phyloP scores from a whole-genome alignment of 2,329 filamentous ascomycete species.

The Didymella segeticola region DNA sequence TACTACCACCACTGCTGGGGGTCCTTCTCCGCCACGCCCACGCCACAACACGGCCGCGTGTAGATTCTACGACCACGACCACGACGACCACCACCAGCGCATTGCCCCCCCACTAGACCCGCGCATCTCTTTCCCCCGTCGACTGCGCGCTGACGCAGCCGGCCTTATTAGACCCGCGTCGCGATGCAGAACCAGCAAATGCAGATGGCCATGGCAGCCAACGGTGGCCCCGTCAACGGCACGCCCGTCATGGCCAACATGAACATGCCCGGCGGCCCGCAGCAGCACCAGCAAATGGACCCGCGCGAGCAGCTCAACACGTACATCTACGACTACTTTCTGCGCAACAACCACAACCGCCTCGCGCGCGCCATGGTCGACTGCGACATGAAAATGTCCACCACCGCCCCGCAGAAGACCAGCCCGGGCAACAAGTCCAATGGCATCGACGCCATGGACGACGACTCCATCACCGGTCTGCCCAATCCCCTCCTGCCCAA shows the following conservation, averaged over 20 bases:
- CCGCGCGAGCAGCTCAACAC: conserved; percentile 72
- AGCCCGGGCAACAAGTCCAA: conserved; percentile 73
- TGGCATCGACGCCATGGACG: conserved; percentile 75
- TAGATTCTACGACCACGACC: no score
- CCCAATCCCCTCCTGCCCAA: conserved; percentile 74
- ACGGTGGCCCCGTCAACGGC: conserved; percentile 68
- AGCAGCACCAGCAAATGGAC: conserved; percentile 41
- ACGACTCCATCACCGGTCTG: conserved; percentile 83
- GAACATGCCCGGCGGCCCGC: conserved; percentile 37
- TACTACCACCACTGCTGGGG: no score
- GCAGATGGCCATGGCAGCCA: conserved; percentile 73
- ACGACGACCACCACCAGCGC: conserved; percentile 1
- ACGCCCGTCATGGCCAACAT: conserved; percentile 71
- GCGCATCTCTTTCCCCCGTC: not conserved
- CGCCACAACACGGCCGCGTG: conserved; percentile 9
- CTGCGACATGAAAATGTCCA: conserved; percentile 61
- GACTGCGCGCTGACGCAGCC: conserved; percentile 22
- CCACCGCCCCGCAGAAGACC: conserved; percentile 64
- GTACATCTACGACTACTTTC: conserved; percentile 90
- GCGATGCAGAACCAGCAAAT: conserved; percentile 58
- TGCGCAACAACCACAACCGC: conserved; percentile 83
- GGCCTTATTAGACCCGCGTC: conserved; percentile 18
- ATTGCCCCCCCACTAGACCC: not conserved
- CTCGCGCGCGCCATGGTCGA: conserved; percentile 71
- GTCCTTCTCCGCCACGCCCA: no score